Percentiles rank a stretch among this genome's conserved stretches.
Evolutionary conservation across 257 asterid genomes (phyloP).

Genomic region (Nyctanthes arbortristis): DNA sequence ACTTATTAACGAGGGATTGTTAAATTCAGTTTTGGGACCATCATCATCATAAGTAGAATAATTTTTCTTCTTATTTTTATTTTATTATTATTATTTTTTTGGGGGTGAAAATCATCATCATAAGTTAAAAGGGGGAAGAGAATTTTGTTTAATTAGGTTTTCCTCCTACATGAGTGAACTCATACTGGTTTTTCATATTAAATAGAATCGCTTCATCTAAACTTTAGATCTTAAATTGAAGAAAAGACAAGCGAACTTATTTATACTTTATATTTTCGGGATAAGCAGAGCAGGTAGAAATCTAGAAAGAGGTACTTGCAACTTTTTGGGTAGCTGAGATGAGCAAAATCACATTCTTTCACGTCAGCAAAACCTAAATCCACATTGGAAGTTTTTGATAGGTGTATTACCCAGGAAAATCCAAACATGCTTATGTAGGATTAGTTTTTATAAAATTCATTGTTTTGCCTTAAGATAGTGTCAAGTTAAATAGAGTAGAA

Average conservation of each 20-base stretch:
- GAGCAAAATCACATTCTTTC: conserved; percentile 39
- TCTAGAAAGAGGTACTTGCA: neutral
- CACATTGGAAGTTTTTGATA: conserved; percentile 26
- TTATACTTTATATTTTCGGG: neutral
- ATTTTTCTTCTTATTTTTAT: no score
- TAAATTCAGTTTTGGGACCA: no score
- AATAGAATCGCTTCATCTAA: no score
- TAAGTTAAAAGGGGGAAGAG: no score
- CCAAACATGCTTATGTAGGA: conserved; percentile 37
- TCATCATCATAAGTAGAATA: no score
- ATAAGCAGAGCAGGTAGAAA: conserved; percentile 26
- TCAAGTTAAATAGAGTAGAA: conserved; percentile 3
- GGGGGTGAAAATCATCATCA: no score
- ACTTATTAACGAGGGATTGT: neutral
- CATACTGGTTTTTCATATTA: no score
- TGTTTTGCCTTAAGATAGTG: conserved; percentile 4
- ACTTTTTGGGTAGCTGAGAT: conserved; percentile 19
- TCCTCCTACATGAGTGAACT: no score
- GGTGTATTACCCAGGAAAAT: conserved; percentile 25
- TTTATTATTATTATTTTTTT: no score
- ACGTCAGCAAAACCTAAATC: conserved; percentile 39
- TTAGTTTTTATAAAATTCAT: conserved; percentile 18
- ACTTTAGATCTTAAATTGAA: neutral
- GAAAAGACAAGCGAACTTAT: neutral
- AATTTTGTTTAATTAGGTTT: no score